These are phyloP conservation scores for Nicotiana benthamiana DNA, from an alignment of 257 asterid species.

Conservation along the genomic window DNA sequence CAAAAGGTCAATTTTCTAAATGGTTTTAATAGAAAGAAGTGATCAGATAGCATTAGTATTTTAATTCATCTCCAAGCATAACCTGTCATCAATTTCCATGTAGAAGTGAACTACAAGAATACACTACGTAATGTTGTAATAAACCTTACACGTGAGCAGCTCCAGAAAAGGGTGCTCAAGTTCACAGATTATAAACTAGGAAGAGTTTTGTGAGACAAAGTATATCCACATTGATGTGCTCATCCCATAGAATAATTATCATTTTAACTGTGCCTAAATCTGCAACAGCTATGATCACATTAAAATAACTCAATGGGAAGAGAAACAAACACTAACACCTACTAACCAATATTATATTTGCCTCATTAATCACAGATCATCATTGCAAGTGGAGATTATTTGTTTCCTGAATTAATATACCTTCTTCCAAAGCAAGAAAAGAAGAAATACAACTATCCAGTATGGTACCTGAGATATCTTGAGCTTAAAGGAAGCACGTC, in stretches of 20 bases:
- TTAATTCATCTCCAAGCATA: background rate
- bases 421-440: background rate
- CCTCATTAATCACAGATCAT: background rate
- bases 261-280: background rate
- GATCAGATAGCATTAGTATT: background rate
- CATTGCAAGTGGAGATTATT: background rate
- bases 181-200: background rate
- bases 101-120: background rate
- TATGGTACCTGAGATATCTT: slow-evolving; percentile 70
- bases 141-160: background rate
- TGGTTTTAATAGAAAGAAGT: background rate
- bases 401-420: background rate
- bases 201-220: background rate
- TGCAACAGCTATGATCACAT: background rate
- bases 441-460: background rate
- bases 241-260: background rate
- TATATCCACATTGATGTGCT: background rate
- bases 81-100: background rate
- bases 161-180: background rate
- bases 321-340: background rate
- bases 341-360: background rate
- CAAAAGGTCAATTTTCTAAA: slow-evolving; percentile 5
- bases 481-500: slow-evolving; percentile 78
- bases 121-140: background rate
- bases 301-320: background rate